A percentile compares a stretch with the other conserved stretches of the same genome.
These are phyloP conservation scores for Syncephalastrum monosporum DNA, from an alignment of 371 early-diverging fungal genomes.

Conservation along the genomic window DNA sequence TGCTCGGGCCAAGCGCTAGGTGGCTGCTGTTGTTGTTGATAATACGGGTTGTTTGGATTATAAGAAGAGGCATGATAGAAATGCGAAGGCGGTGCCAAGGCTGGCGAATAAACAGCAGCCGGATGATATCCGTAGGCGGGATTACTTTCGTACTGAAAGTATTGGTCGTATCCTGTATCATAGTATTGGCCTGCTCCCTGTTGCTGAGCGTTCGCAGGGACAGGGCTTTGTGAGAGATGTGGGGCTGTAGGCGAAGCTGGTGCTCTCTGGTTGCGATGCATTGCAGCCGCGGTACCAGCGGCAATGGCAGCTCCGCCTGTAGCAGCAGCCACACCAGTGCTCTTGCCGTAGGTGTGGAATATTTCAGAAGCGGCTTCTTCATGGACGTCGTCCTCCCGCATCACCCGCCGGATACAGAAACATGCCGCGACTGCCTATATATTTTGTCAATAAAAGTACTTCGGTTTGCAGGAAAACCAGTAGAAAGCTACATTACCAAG, in stretches of 20 bases:
- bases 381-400: conserved; percentile 1
- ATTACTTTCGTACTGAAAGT: background rate
- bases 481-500: background rate
- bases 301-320: background rate
- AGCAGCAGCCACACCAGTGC: background rate
- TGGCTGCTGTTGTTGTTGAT: too few relatives aligned
- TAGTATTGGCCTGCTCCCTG: background rate
- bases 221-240: too few relatives aligned
- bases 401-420: conserved; percentile 5
- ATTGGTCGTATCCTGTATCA: conserved; percentile 3
- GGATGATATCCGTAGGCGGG: conserved; percentile 7
- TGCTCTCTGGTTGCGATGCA: conserved; percentile 1
- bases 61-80: too few relatives aligned
- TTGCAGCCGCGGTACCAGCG: background rate
- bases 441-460: too few relatives aligned
- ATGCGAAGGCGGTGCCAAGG: too few relatives aligned
- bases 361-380: conserved; percentile 8
- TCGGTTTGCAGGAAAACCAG: too few relatives aligned
- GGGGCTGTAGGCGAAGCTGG: background rate
- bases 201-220: background rate
- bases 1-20: too few relatives aligned
- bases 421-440: conserved; percentile 1
- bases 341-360: background rate
- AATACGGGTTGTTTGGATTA: too few relatives aligned
- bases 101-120: conserved; percentile 10